These are phyloP conservation scores for Hypoxylon crocopeplum DNA, from an alignment of 495 filamentous ascomycete genomes.

Conservation along the genomic window DNA sequence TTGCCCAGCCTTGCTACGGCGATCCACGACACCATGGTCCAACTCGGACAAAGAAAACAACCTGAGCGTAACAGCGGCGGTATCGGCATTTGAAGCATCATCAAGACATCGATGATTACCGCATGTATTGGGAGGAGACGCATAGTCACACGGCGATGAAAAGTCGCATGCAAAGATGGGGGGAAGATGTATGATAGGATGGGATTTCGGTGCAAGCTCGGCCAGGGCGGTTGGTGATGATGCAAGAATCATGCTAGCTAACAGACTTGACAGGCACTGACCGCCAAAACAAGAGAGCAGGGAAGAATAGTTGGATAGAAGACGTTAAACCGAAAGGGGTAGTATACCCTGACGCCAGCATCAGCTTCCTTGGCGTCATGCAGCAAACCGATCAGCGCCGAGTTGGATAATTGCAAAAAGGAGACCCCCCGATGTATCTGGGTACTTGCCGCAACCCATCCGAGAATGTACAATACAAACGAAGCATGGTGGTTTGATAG, in stretches of 20 bases:
- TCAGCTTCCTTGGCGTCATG: conserved; percentile 3
- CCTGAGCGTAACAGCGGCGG: conserved; percentile 29
- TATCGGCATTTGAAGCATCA: conserved; percentile 36
- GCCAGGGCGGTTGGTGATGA: conserved; percentile 40
- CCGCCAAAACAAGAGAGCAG: conserved; percentile 37
- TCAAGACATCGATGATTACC: conserved; percentile 28
- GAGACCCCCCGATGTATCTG: conserved; percentile 8
- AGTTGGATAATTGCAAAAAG: conserved; percentile 27
- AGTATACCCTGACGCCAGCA: conserved; percentile 29
- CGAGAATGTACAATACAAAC: neutral
- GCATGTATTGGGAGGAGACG: conserved; percentile 29
- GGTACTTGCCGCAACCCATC: conserved; percentile 13
- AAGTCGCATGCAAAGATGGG: conserved; percentile 32
- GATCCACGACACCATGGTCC: no score
- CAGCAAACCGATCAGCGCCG: no score
- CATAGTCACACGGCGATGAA: conserved; percentile 37
- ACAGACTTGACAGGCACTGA: conserved; percentile 35
- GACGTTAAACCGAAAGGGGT: conserved; percentile 31
- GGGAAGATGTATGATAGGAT: conserved; percentile 36
- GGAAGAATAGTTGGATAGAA: neutral
- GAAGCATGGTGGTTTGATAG: neutral
- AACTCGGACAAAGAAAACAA: no score
- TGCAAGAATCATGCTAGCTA: conserved; percentile 41
- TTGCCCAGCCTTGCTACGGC: no score
- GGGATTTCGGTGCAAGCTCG: conserved; percentile 38